Conservation (phyloP, 129 eudicot species). For the Gnaphalium uliginosum region DNA sequence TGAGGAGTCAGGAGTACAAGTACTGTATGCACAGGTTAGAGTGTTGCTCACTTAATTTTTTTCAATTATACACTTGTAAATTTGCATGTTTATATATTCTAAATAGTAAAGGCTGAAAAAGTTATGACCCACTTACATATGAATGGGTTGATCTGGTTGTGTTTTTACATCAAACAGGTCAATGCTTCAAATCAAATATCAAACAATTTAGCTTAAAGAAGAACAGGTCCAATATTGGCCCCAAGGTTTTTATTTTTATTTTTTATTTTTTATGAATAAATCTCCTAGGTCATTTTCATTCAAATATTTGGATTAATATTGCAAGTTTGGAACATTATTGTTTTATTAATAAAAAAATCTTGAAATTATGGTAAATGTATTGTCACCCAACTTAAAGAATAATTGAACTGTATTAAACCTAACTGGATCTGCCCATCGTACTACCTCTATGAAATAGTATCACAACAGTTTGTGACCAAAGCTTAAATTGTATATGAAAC, state of each 20-base stretch:
- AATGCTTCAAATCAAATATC: background rate
- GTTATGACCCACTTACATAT: too few relatives aligned
- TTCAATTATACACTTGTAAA: background rate
- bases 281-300: too few relatives aligned
- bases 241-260: too few relatives aligned
- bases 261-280: too few relatives aligned
- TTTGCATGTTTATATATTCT: background rate
- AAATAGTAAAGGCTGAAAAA: background rate
- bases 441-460: too few relatives aligned
- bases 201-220: background rate
- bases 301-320: too few relatives aligned
- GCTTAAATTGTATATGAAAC: background rate
- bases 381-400: too few relatives aligned
- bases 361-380: too few relatives aligned
- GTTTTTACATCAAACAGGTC: background rate
- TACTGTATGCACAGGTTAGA: slow-evolving; percentile 90
- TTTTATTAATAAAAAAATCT: too few relatives aligned
- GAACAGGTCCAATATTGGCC: background rate
- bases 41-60: background rate
- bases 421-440: too few relatives aligned
- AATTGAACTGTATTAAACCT: too few relatives aligned
- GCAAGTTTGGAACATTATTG: too few relatives aligned
- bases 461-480: background rate
- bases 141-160: background rate
- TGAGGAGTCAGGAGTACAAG: slow-evolving; percentile 84